These are phyloP conservation scores for Phoma herbarum DNA, from an alignment of 2,329 filamentous ascomycete species.

Conservation along the genomic window DNA sequence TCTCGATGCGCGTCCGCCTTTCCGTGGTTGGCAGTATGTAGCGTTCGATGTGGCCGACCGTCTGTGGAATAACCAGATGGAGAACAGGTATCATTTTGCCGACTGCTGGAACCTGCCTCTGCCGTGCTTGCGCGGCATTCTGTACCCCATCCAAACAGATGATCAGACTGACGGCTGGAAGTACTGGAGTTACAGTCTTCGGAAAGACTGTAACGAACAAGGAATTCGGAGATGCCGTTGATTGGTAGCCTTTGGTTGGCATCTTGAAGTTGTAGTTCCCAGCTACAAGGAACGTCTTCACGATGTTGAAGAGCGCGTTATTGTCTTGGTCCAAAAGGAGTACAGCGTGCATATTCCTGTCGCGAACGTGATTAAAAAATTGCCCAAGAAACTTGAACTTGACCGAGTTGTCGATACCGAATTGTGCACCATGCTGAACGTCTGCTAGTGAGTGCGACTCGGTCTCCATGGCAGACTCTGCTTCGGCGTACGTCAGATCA, in stretches of 20 bases:
- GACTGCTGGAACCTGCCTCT: conserved; percentile 32
- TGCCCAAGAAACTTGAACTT: conserved; percentile 46
- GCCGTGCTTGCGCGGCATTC: conserved; percentile 34
- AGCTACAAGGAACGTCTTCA: conserved; percentile 39
- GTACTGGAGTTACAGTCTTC: conserved; percentile 28
- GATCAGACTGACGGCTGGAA: conserved; percentile 49
- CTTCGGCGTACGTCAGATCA: conserved; percentile 43
- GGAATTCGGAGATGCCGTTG: conserved; percentile 21
- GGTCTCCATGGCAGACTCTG: conserved; percentile 19
- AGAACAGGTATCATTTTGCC: conserved; percentile 42
- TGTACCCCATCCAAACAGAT: conserved; percentile 53
- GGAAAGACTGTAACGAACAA: conserved; percentile 51
- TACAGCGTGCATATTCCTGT: conserved; percentile 39
- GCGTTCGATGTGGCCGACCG: conserved; percentile 56
- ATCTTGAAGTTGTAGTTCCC: conserved; percentile 36
- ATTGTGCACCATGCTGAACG: conserved; percentile 33
- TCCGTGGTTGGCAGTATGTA: conserved; percentile 42
- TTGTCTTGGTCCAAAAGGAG: conserved; percentile 38
- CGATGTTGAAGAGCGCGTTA: conserved; percentile 35
- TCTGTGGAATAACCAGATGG: conserved; percentile 53
- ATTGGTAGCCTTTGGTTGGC: conserved; percentile 30
- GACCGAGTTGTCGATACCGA: conserved; percentile 41
- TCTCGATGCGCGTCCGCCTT: conserved; percentile 40
- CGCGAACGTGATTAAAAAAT: conserved; percentile 34
- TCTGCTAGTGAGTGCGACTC: conserved; percentile 25